Evolutionary conservation across 495 filamentous ascomycete genomes (phyloP).

Genomic region (Penicillium pancosmium): DNA sequence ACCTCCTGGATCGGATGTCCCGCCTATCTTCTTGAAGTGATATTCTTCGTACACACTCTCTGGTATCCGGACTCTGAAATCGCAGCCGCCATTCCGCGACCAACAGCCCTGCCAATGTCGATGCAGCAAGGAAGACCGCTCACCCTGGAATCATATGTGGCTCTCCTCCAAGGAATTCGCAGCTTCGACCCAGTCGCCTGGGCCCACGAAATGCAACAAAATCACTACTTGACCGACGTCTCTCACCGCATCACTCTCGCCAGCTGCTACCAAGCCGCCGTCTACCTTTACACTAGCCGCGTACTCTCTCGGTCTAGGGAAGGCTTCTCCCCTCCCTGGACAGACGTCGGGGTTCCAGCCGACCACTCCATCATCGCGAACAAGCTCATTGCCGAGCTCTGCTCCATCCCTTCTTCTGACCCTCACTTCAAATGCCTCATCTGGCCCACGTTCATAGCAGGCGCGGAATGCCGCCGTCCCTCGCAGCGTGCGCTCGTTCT

Average conservation of each 20-base stretch:
- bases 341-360: slow-evolving; percentile 31
- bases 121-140: slow-evolving; percentile 31
- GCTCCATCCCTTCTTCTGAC: slow-evolving; percentile 39
- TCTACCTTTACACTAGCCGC: slow-evolving; percentile 50
- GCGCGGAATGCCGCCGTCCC: slow-evolving; percentile 43
- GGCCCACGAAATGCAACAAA: slow-evolving; percentile 48
- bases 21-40: slow-evolving; percentile 50
- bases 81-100: slow-evolving; percentile 27
- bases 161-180: slow-evolving; percentile 46
- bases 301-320: slow-evolving; percentile 41
- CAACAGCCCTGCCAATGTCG: slow-evolving; percentile 33
- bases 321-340: slow-evolving; percentile 33
- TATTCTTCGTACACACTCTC: slow-evolving; percentile 49
- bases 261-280: slow-evolving; percentile 44
- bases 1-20: slow-evolving; percentile 53
- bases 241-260: slow-evolving; percentile 46
- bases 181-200: slow-evolving; percentile 47
- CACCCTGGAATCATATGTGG: slow-evolving; percentile 36
- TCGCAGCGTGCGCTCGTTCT: slow-evolving; percentile 40
- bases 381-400: slow-evolving; percentile 42
- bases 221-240: slow-evolving; percentile 38
- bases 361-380: slow-evolving; percentile 40
- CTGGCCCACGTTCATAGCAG: slow-evolving; percentile 53
- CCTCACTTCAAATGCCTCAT: slow-evolving; percentile 54
- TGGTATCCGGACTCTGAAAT: slow-evolving; percentile 39